A percentile compares a stretch with the other conserved stretches of the same genome.
Conservation (phyloP, 2,329 filamentous ascomycete genomes). For the Pseudohalonectria lignicola region DNA sequence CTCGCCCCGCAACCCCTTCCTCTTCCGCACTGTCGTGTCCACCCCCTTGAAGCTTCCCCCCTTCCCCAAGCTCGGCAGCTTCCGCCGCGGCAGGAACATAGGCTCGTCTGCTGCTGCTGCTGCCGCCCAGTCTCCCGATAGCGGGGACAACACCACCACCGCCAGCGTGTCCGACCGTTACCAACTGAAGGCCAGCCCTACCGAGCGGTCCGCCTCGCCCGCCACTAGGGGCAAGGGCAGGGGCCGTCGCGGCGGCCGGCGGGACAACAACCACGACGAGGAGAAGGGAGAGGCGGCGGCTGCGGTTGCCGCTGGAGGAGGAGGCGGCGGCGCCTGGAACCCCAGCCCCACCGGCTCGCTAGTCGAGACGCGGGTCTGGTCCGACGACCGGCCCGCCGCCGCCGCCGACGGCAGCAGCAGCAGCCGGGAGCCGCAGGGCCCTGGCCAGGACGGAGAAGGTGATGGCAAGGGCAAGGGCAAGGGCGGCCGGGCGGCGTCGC, state of each 20-base stretch:
- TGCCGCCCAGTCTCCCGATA: no score
- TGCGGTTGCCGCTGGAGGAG: no score
- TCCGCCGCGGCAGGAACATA: not conserved
- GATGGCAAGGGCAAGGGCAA: not conserved
- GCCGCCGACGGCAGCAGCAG: not conserved
- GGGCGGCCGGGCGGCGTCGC: not conserved
- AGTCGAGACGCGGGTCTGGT: slow-evolving; percentile 3
- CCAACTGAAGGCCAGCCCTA: not conserved
- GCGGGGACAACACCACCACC: not conserved
- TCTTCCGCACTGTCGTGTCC: slow-evolving; percentile 1
- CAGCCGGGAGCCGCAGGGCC: not conserved
- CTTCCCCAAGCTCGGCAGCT: not conserved
- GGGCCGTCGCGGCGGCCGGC: no score
- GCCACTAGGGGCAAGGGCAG: not conserved
- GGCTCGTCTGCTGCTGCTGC: no score
- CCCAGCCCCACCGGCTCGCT: not conserved
- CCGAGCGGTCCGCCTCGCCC: not conserved
- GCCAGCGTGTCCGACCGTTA: not conserved
- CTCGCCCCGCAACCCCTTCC: not conserved
- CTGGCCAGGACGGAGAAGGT: no score
- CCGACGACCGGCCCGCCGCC: not conserved
- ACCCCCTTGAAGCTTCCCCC: not conserved
- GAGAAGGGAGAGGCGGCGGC: no score
- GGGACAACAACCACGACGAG: not conserved
- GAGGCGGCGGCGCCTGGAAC: not conserved